Evolutionary conservation across 805 yeast genomes (phyloP).

Genomic region (Candida odintsovae): DNA sequence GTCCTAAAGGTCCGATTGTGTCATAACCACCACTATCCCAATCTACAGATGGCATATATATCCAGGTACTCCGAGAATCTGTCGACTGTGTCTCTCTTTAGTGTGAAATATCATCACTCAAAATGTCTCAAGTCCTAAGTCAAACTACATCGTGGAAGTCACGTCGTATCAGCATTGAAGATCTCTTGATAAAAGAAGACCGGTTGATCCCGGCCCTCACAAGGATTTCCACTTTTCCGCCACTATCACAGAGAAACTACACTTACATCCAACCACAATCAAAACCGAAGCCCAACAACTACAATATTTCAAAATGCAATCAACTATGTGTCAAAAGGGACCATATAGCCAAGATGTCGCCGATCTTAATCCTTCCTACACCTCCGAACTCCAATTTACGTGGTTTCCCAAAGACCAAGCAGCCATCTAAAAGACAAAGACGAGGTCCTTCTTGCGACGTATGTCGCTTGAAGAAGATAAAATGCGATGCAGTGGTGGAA

Average conservation of each 20-base stretch:
- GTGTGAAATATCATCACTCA: background rate
- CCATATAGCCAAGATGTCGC: background rate
- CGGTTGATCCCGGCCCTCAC: background rate
- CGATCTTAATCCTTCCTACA: background rate
- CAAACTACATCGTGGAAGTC: background rate
- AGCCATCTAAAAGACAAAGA: conserved; percentile 1
- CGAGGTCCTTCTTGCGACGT: conserved; percentile 7
- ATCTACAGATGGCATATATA: background rate
- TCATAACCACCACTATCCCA: background rate
- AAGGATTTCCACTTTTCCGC: background rate
- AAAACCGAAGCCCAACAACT: background rate
- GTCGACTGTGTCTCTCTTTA: background rate
- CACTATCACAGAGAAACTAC: background rate
- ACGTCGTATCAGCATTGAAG: background rate
- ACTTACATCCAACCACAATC: background rate
- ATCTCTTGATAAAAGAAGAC: background rate
- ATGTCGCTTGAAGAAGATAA: conserved; percentile 6
- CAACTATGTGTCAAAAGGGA: background rate
- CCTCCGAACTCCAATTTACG: background rate
- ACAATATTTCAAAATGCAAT: background rate
- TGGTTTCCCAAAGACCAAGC: background rate
- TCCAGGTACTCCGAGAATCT: background rate
- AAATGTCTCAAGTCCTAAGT: background rate
- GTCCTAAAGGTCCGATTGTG: background rate
- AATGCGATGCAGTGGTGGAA: conserved; percentile 8